Evolutionary conservation across 768 basidiomycete genomes (phyloP).

Genomic region (Leucosporidium creatinivorum): DNA sequence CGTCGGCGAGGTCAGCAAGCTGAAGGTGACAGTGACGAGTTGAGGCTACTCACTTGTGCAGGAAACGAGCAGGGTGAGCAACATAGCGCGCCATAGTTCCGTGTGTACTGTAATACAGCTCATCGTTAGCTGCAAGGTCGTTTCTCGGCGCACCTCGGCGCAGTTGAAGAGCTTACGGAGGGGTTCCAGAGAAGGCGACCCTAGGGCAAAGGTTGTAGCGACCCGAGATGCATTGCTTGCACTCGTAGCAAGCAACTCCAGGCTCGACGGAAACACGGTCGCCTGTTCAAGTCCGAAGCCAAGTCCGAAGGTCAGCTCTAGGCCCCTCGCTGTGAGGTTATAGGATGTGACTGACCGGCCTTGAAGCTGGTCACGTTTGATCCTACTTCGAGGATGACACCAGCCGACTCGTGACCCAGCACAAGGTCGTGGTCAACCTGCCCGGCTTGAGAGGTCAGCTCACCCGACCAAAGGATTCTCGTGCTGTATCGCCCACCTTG

Average conservation of each 20-base stretch:
- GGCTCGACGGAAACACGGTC: conserved; percentile 36
- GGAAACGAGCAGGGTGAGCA: conserved; percentile 42
- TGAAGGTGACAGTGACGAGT: too few relatives aligned
- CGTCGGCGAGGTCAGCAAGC: too few relatives aligned
- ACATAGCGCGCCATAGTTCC: conserved; percentile 37
- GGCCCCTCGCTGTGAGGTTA: too few relatives aligned
- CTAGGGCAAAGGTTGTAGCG: conserved; percentile 45
- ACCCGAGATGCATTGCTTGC: conserved; percentile 42
- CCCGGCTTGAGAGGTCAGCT: too few relatives aligned
- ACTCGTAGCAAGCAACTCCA: conserved; percentile 39
- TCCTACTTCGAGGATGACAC: conserved; percentile 43
- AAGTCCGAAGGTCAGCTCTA: background rate
- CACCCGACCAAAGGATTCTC: too few relatives aligned
- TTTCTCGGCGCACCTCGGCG: background rate
- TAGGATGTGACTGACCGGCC: background rate
- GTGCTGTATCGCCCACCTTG: conserved; percentile 39
- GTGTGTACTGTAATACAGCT: conserved; percentile 42
- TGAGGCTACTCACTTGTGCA: conserved; percentile 36
- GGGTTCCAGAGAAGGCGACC: conserved; percentile 45
- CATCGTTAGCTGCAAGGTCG: background rate
- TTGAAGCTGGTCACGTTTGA: conserved; percentile 41
- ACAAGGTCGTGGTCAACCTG: conserved; percentile 31
- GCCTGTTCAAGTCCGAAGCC: conserved; percentile 24
- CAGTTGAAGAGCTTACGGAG: conserved; percentile 37
- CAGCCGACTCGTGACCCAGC: conserved; percentile 36